Evolutionary conservation across 192 early-diverging fungal species (phyloP).

Genomic region (Mortierella hygrophila): DNA sequence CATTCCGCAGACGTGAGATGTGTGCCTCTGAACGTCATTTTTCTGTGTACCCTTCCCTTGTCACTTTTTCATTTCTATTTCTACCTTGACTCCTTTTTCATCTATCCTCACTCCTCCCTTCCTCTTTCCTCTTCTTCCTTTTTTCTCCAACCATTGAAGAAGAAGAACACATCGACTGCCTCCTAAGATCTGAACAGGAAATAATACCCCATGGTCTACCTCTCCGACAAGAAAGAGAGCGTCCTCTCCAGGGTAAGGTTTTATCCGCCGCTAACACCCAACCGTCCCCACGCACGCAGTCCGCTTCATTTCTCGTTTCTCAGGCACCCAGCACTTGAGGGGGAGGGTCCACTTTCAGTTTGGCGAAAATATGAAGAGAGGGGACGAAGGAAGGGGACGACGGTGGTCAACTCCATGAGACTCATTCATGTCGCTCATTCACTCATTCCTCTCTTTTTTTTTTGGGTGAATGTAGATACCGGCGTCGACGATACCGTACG

Average conservation of each 20-base stretch:
- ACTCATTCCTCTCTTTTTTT: not conserved
- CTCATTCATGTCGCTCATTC: not conserved
- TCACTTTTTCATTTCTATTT: not conserved
- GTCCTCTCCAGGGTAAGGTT: slow-evolving; percentile 15
- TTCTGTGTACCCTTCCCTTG: not conserved
- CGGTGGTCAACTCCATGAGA: too few species aligned
- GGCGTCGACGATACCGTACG: slow-evolving; percentile 33
- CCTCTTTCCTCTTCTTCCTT: not conserved
- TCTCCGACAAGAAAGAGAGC: slow-evolving; percentile 15
- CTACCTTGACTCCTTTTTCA: not conserved
- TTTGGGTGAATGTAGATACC: slow-evolving; percentile 30
- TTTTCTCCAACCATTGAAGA: not conserved
- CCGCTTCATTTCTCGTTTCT: not conserved
- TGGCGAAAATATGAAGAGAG: too few species aligned
- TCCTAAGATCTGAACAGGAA: not conserved
- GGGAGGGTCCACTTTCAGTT: too few species aligned
- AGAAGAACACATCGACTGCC: not conserved
- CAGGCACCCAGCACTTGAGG: not conserved
- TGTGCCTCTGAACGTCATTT: not conserved
- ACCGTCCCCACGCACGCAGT: not conserved
- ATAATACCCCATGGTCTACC: slow-evolving; percentile 4
- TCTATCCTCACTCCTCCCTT: not conserved
- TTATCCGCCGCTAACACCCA: not conserved
- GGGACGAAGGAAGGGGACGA: not conserved
- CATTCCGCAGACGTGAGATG: not conserved